A percentile compares a stretch with the other conserved stretches of the same genome.
phyloP scores from a whole-genome alignment of 352 stramenopile genomes.

The Globisporangium takayamanum region DNA sequence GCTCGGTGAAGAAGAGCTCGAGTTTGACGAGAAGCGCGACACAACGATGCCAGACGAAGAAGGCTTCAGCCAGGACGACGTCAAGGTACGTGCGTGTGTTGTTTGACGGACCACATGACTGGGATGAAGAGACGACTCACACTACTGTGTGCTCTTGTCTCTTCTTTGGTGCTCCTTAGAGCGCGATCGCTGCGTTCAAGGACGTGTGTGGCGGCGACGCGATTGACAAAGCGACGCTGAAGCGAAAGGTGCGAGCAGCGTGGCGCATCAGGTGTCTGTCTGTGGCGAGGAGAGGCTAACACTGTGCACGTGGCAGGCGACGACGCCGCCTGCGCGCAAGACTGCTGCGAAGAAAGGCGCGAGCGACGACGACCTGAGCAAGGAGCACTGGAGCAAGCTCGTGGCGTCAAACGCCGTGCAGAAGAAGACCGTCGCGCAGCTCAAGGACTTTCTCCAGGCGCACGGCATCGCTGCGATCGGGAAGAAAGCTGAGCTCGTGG shows the following conservation, averaged over 20 bases:
- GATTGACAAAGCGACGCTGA: conserved; percentile 40
- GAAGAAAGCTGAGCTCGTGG: conserved; percentile 63
- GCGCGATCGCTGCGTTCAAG: conserved; percentile 37
- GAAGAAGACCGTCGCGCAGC: conserved; percentile 66
- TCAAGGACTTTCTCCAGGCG: conserved; percentile 61
- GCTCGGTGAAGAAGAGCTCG: conserved; percentile 58
- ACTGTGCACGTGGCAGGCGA: conserved; percentile 16
- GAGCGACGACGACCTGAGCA: conserved; percentile 35
- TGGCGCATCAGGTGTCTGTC: neutral
- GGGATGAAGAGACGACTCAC: too few species aligned
- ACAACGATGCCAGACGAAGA: conserved; percentile 67
- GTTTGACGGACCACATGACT: neutral
- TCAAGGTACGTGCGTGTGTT: conserved; percentile 30
- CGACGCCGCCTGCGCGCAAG: conserved; percentile 13
- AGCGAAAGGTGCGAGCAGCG: conserved; percentile 34
- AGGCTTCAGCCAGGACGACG: conserved; percentile 58
- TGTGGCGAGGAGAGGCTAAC: neutral
- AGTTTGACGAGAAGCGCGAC: conserved; percentile 75
- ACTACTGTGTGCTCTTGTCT: neutral
- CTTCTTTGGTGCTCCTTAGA: conserved; percentile 14
- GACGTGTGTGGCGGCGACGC: conserved; percentile 44
- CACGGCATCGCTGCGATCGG: conserved; percentile 36
- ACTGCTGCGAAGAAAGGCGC: conserved; percentile 35
- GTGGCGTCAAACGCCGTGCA: conserved; percentile 41
- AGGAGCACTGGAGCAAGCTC: conserved; percentile 41